Percentiles rank a stretch among this genome's conserved stretches.
These are phyloP conservation scores for Neoboletus brunneissimus DNA, from an alignment of 768 basidiomycete genomes.

Conservation along the genomic window DNA sequence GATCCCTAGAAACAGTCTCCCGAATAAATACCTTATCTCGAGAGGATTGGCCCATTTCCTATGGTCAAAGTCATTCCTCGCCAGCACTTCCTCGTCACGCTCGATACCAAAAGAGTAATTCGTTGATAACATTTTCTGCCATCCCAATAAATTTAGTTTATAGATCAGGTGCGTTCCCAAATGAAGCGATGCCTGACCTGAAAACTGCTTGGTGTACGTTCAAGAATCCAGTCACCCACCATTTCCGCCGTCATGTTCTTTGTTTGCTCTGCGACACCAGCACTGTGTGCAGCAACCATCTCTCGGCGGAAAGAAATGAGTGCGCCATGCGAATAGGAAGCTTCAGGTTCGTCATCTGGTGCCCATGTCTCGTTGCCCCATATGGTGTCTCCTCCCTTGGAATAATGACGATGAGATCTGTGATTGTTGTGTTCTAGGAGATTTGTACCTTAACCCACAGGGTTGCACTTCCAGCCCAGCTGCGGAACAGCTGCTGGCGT, in stretches of 20 bases:
- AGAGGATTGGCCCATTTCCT: constrained; percentile 93
- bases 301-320: constrained; percentile 73
- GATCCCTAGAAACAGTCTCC: background rate
- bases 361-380: constrained; percentile 80
- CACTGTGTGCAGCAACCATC: constrained; percentile 1
- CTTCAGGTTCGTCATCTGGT: constrained; percentile 67
- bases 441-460: constrained; percentile 90
- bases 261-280: constrained; percentile 16
- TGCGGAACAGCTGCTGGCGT: constrained; percentile 84
- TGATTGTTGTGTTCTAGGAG: background rate
- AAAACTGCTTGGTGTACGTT: constrained; percentile 79
- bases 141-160: background rate
- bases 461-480: constrained; percentile 93
- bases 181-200: constrained; percentile 47
- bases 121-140: constrained; percentile 66
- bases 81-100: constrained; percentile 60
- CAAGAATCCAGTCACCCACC: constrained; percentile 74
- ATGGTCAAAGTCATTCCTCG: constrained; percentile 66
- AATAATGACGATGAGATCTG: background rate
- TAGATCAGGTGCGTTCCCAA: background rate
- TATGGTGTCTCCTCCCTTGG: constrained; percentile 73
- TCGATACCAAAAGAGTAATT: constrained; percentile 94
- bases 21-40: constrained; percentile 58
- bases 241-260: constrained; percentile 77
- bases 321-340: constrained; percentile 69